These are phyloP conservation scores for Phycomyces blakesleeanus DNA, from an alignment of 192 early-diverging fungal genomes.

Conservation along the genomic window DNA sequence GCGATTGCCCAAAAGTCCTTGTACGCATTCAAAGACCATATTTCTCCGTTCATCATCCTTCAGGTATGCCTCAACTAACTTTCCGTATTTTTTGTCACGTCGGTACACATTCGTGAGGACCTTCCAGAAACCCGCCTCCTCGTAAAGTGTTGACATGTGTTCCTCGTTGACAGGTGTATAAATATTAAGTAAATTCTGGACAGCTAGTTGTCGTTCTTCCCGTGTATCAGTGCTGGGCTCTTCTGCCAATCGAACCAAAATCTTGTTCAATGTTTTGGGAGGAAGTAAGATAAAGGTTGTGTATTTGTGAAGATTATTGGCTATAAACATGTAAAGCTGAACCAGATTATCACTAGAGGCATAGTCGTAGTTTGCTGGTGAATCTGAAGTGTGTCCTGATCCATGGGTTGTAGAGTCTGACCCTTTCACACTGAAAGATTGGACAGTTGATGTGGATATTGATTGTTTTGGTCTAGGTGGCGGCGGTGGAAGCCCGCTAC, in stretches of 20 bases:
- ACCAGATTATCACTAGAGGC: constrained; percentile 24
- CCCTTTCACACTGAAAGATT: constrained; percentile 18
- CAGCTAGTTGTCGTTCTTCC: constrained; percentile 49
- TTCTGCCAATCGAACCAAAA: constrained; percentile 43
- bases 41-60: constrained; percentile 47
- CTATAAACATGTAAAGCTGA: constrained; percentile 52
- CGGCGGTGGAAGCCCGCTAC: constrained; percentile 14
- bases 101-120: constrained; percentile 55
- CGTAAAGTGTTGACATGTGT: constrained; percentile 47
- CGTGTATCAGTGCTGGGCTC: constrained; percentile 44
- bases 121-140: constrained; percentile 53
- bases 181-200: constrained; percentile 49
- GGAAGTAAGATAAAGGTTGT: constrained; percentile 52
- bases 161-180: constrained; percentile 52
- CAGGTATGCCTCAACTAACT: constrained; percentile 49
- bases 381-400: constrained; percentile 21
- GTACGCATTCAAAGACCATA: constrained; percentile 51
- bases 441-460: constrained; percentile 29
- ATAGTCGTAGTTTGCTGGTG: background rate
- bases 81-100: constrained; percentile 51
- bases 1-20: constrained; percentile 36
- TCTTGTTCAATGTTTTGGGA: constrained; percentile 49
- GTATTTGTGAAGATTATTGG: constrained; percentile 51
- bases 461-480: constrained; percentile 31
- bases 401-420: constrained; percentile 34